These are phyloP conservation scores for Eucalyptus regnans DNA, from an alignment of 345 rosid genomes.

Conservation along the genomic window DNA sequence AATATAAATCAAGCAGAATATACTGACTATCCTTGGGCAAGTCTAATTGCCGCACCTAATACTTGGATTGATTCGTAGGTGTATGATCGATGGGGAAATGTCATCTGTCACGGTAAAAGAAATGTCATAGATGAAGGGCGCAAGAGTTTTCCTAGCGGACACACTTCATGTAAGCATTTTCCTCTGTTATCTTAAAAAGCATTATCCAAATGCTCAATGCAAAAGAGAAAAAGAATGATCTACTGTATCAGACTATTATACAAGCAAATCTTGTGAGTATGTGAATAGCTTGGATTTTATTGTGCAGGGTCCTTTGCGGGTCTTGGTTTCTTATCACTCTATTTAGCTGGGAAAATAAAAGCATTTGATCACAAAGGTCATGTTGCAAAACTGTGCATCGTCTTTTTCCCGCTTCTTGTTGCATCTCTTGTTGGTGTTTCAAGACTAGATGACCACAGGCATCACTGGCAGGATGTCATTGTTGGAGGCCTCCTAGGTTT, in stretches of 20 bases:
- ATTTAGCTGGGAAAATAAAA: slow-evolving; percentile 30
- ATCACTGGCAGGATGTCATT: slow-evolving; percentile 37
- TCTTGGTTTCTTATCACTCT: slow-evolving; percentile 22
- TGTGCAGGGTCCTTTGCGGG: slow-evolving; percentile 36
- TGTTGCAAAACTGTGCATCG: slow-evolving; percentile 26
- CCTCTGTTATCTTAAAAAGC: background rate
- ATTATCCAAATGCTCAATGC: background rate
- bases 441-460: slow-evolving; percentile 40
- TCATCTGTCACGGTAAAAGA: slow-evolving; percentile 62
- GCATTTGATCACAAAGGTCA: slow-evolving; percentile 29
- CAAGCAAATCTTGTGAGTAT: background rate
- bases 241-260: background rate
- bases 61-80: slow-evolving; percentile 18
- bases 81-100: slow-evolving; percentile 63
- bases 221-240: background rate
- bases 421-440: slow-evolving; percentile 30
- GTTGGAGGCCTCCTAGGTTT: slow-evolving; percentile 28
- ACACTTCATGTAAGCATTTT: slow-evolving; percentile 56
- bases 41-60: background rate
- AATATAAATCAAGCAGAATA: background rate
- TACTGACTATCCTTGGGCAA: background rate
- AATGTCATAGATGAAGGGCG: slow-evolving; percentile 70
- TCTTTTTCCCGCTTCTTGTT: slow-evolving; percentile 14
- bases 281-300: background rate
- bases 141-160: slow-evolving; percentile 93